Percentiles rank a stretch among this genome's conserved stretches.
Evolutionary conservation across 176 grass and related monocot species (phyloP).

Genomic region (Phragmites australis): DNA sequence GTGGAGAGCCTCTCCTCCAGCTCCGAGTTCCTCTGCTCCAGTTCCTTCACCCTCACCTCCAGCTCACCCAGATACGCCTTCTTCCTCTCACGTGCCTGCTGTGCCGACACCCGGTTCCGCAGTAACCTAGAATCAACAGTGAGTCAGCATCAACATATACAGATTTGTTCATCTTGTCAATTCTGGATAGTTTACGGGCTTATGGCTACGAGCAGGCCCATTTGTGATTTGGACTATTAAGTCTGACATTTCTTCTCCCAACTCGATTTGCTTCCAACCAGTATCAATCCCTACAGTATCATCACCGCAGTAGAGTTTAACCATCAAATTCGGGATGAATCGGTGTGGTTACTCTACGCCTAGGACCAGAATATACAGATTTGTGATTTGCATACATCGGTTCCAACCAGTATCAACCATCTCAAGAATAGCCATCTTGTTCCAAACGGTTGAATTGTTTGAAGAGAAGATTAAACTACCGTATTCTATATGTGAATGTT

Average conservation of each 20-base stretch:
- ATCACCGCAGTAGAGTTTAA: too few species aligned
- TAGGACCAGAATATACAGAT: too few species aligned
- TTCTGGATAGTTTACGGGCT: neutral
- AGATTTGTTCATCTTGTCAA: neutral
- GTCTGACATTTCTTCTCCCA: neutral
- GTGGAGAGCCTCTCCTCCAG: constrained; percentile 75
- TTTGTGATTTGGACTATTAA: neutral
- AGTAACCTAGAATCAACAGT: constrained; percentile 47
- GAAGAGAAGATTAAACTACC: too few species aligned
- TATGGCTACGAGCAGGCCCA: neutral
- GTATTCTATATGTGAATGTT: too few species aligned
- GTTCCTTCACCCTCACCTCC: constrained; percentile 64
- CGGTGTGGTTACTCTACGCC: too few species aligned
- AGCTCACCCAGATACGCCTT: constrained; percentile 71
- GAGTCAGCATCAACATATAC: neutral
- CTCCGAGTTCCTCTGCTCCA: constrained; percentile 74
- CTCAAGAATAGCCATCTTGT: too few species aligned
- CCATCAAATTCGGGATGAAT: too few species aligned
- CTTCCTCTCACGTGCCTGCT: constrained; percentile 86
- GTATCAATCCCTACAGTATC: too few species aligned
- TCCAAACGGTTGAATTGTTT: too few species aligned
- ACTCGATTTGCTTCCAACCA: too few species aligned
- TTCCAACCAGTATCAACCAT: too few species aligned
- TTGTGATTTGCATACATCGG: too few species aligned
- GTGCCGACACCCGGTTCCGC: constrained; percentile 79